Evolutionary conservation across 2,329 filamentous ascomycete species (phyloP), one percentile per base, ranked within the genome.

Genomic region (Metarhizium brunneum): DNA sequence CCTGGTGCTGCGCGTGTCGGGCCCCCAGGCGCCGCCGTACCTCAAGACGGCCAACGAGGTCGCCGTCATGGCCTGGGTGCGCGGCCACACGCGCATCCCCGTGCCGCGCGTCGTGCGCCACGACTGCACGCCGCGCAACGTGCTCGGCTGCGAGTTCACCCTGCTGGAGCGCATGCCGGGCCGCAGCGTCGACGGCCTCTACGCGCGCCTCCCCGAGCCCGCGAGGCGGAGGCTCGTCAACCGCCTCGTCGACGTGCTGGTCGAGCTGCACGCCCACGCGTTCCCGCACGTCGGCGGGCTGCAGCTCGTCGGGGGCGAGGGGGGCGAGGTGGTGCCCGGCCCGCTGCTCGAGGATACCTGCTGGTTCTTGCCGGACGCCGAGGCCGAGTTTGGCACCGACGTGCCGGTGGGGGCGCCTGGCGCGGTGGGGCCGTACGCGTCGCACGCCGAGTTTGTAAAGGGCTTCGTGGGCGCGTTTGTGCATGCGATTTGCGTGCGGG

Each of bases 21-120:
- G 71, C 29, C 53, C 55, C 29, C 70, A 72, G 36, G 38, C 72
- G 6, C 70, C 72, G 6, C 70, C 32, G 32, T n/a, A 54, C 16
- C 66, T 67, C 58, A 73, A 73, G 54, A 72, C 70, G 11, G 42
- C 53, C 11, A 73, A 73, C 54, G 69, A 74, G 58, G 65, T 69
- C 3, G 70, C 58, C 18, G 59, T 67, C 36, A 69, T 73, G 64
- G 56, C 52, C 6, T 73, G 69, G 70, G 50, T 73, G 6, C 29
- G 43, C 8, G 43, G 59, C n/a, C 61, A 69, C 50, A 71, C 69
- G 3, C 55, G 50, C 0, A 66, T 73, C n/a, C 70, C 70, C 6
- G 58, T 71, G 4, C 69, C 71, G 1, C 60, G 54, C 3, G 56
- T 71, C 1, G 57, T 73, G 13, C 53, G 57, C 7, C 67, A 62